phyloP scores from a whole-genome alignment of 108 stramenopile species.

The Nitzschia sp. region DNA sequence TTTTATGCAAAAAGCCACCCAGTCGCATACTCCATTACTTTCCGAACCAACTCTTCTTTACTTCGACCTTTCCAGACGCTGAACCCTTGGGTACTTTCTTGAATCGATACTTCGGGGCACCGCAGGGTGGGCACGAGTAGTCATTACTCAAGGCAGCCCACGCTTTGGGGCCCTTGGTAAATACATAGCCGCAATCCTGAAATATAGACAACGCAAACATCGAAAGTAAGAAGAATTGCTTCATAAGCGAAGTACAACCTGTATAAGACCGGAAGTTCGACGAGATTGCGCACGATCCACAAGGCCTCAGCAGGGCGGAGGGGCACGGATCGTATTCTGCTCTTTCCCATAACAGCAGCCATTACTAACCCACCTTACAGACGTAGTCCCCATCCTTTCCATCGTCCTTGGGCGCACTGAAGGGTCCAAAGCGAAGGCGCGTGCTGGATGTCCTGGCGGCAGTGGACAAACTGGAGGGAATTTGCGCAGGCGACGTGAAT shows the following conservation, averaged over 20 bases:
- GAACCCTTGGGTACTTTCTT: constrained; percentile 89
- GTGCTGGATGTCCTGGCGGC: neutral
- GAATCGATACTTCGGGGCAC: constrained; percentile 76
- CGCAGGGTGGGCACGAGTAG: constrained; percentile 79
- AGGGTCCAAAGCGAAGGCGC: constrained; percentile 22
- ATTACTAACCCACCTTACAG: constrained; percentile 53
- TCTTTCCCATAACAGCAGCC: neutral
- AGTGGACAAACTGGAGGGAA: neutral
- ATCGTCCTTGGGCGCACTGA: constrained; percentile 80
- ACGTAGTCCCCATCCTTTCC: constrained; percentile 80
- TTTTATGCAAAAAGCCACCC: no score
- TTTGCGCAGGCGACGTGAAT: neutral
- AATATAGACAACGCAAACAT: neutral
- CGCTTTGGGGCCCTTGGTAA: constrained; percentile 85
- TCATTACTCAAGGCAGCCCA: constrained; percentile 71
- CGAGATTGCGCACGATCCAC: no score
- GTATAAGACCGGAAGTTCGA: neutral
- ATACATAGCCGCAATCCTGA: constrained; percentile 86
- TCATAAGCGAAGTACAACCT: neutral
- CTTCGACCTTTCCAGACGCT: constrained; percentile 62
- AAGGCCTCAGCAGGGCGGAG: no score
- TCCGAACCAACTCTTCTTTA: constrained; percentile 74
- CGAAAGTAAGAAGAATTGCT: neutral
- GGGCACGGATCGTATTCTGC: no score
- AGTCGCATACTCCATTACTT: no score